phyloP scores from a whole-genome alignment of 2,329 filamentous ascomycete species.

The Chaetomium globosum region DNA sequence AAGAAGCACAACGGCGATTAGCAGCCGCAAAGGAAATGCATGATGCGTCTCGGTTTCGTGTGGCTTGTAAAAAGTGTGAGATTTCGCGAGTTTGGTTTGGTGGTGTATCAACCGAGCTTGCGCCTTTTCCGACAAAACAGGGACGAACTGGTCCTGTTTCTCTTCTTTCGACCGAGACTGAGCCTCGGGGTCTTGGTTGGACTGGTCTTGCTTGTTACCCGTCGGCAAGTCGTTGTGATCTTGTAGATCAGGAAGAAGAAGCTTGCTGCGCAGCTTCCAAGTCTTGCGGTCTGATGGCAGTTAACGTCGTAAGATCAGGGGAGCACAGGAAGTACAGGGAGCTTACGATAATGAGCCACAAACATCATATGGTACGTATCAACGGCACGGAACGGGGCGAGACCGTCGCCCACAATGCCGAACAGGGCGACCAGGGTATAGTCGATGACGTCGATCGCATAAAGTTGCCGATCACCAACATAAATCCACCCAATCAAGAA shows the following conservation, averaged over 20 bases:
- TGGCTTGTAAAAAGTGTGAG: constrained; percentile 86
- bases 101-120: constrained; percentile 74
- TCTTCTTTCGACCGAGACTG: constrained; percentile 44
- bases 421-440: constrained; percentile 72
- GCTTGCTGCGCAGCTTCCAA: constrained; percentile 66
- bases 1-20: constrained; percentile 76
- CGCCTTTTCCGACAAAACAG: constrained; percentile 66
- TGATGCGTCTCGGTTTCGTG: constrained; percentile 82
- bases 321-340: not conserved
- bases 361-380: constrained; percentile 89
- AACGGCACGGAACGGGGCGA: constrained; percentile 73
- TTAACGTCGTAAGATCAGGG: not conserved
- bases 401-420: constrained; percentile 68
- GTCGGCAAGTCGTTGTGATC: constrained; percentile 70
- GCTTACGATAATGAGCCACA: constrained; percentile 68
- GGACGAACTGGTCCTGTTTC: constrained; percentile 50
- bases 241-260: constrained; percentile 61
- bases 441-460: constrained; percentile 70
- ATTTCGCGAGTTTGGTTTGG: constrained; percentile 76
- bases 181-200: constrained; percentile 44
- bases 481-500: constrained; percentile 91
- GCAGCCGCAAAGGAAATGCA: constrained; percentile 73
- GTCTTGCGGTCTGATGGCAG: constrained; percentile 51
- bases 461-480: constrained; percentile 71
- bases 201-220: not conserved